Conservation (phyloP, 2,329 filamentous ascomycete species). For the Orbilia quercus region DNA sequence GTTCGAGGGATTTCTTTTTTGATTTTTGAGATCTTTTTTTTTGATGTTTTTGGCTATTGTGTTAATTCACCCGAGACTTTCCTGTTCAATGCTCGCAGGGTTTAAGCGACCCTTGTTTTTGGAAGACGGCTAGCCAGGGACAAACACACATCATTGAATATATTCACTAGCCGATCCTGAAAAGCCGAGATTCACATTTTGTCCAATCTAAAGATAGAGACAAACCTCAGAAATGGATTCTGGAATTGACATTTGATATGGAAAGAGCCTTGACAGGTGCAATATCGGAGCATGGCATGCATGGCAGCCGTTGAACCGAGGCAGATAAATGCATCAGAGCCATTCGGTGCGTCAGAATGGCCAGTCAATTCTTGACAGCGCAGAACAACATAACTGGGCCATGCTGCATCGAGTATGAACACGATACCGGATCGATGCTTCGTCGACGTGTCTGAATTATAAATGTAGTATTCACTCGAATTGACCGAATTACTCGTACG, state of each 20-base stretch:
- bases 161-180: too few relatives aligned
- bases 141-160: too few relatives aligned
- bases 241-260: too few relatives aligned
- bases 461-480: constrained; percentile 1
- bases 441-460: constrained; percentile 46
- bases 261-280: too few relatives aligned
- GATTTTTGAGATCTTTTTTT: constrained; percentile 29
- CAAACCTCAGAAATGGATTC: too few relatives aligned
- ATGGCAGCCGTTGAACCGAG: too few relatives aligned
- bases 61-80: not conserved
- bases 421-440: constrained; percentile 26
- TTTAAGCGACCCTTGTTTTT: constrained; percentile 2
- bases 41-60: constrained; percentile 13
- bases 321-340: constrained; percentile 1
- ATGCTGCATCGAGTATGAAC: constrained; percentile 28
- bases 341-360: not conserved
- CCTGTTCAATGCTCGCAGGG: too few relatives aligned
- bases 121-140: too few relatives aligned
- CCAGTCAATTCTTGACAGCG: constrained; percentile 55
- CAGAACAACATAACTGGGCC: constrained; percentile 38
- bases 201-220: too few relatives aligned
- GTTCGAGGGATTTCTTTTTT: constrained; percentile 52
- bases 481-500: too few relatives aligned
- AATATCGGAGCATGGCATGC: too few relatives aligned
- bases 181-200: too few relatives aligned